Evolutionary conservation across 1,284 basidiomycete species (phyloP).

Genomic region (Erythrobasidium hasegawianum): DNA sequence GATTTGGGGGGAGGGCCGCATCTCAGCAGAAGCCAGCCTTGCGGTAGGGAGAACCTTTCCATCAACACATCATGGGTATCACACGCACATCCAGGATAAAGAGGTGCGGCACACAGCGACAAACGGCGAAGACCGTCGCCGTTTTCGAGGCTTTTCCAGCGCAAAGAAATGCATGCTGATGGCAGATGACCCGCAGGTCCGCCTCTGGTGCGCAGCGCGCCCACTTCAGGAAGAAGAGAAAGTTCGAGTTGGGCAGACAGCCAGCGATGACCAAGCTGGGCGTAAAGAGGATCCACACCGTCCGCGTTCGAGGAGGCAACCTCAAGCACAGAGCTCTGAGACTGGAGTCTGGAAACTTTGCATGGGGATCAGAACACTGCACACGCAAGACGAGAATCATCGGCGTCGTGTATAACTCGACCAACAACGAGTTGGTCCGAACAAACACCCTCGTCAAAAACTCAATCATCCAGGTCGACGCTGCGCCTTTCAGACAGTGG

Average conservation of each 20-base stretch:
- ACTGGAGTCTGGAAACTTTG: constrained; percentile 91
- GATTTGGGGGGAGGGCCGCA: no score
- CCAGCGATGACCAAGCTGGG: constrained; percentile 92
- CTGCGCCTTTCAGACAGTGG: constrained; percentile 96
- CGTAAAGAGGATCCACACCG: constrained; percentile 83
- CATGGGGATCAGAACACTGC: constrained; percentile 87
- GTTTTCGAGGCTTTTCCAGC: background rate
- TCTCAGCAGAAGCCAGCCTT: no score
- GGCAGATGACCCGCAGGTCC: constrained; percentile 16
- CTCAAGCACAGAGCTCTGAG: constrained; percentile 88
- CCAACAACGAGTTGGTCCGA: constrained; percentile 97
- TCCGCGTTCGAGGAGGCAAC: constrained; percentile 90
- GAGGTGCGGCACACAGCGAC: constrained; percentile 12
- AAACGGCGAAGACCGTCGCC: background rate
- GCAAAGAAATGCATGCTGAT: constrained; percentile 3
- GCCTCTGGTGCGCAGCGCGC: constrained; percentile 37
- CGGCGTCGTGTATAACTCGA: constrained; percentile 92
- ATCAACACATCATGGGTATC: no score
- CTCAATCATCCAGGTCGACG: constrained; percentile 91
- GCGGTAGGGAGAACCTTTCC: no score
- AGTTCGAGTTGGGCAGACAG: constrained; percentile 96
- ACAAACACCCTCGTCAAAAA: constrained; percentile 96
- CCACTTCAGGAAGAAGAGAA: constrained; percentile 75
- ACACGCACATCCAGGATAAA: constrained; percentile 25
- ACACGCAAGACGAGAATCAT: constrained; percentile 93